Evolutionary conservation across 352 stramenopile species (phyloP), one percentile per base, ranked within the genome.

Genomic region (Globisporangium cylindrosporum): DNA sequence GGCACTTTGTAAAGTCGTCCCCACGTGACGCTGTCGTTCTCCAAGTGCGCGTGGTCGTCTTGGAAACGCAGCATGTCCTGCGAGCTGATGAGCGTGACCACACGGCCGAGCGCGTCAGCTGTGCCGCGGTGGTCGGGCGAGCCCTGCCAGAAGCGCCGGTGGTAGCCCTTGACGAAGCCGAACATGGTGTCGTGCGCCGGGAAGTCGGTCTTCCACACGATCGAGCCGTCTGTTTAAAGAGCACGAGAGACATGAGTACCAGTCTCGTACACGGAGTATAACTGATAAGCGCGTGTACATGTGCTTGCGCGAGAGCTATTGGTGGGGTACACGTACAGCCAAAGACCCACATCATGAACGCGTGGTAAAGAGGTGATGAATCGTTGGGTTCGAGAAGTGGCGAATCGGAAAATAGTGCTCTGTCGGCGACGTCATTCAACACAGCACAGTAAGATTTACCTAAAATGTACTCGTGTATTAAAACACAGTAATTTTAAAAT

Each of bases 61-160:
- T 84, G 71, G 64, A 92, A 94, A 34, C 80, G 74, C 73, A 78
- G 80, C 77, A 93, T 92, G 64, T 94, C 69, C 29, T 90, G 75
- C 12, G 73, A 71, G 74, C 80, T 92, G 59, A 97, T 90, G 66
- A 97, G 84, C 36, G 90, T 97, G 36, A 95, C 90, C 12, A 97
- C 90, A 56, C 90, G 86, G 57, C 89, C 90, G 68, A 90, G 82
- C 22, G 79, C 81, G 1, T 90, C 86, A 5, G 86, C 77, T 12
- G 81, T 91, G 70, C 90, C 90, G 68, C 90, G 88, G 72, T 97
- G 90, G 73, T 97, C 89, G 0, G 90, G 86, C 46, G 85, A 95
- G 64, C 90, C 89, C 69, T 97, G 90, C 89, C 89, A 97, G 75
- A 97, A 97, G 63, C 90, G 87, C 32, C 90, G 86, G 69, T 93